Evolutionary conservation across 352 stramenopile genomes (phyloP).

Genomic region (Pythium sp.): DNA sequence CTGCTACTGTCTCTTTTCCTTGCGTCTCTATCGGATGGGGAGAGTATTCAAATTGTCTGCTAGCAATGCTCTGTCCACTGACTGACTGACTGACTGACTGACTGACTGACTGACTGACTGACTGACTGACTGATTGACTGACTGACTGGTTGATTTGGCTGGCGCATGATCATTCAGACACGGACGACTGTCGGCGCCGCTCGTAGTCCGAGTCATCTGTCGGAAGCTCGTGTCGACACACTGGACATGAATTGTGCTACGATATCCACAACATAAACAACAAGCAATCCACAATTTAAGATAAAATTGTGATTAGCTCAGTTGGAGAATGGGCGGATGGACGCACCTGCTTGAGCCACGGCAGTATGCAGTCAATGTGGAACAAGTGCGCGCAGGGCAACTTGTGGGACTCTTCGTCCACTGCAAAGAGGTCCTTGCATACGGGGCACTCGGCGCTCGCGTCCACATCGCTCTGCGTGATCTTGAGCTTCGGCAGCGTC

Average conservation of each 20-base stretch:
- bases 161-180: conserved; percentile 13
- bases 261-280: not conserved
- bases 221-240: conserved; percentile 81
- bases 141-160: not conserved
- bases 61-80: not conserved
- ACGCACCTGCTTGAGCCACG: conserved; percentile 73
- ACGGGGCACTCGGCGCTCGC: conserved; percentile 77
- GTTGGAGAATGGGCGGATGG: no score
- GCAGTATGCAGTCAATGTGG: conserved; percentile 83
- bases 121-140: no score
- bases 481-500: conserved; percentile 68
- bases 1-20: conserved; percentile 1
- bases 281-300: not conserved
- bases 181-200: conserved; percentile 32
- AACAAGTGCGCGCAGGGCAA: conserved; percentile 79
- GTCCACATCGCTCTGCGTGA: conserved; percentile 73
- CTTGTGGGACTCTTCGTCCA: conserved; percentile 71
- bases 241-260: conserved; percentile 86
- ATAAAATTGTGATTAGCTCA: not conserved
- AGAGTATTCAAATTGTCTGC: not conserved
- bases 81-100: not conserved
- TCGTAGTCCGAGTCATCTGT: conserved; percentile 86
- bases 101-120: no score
- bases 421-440: conserved; percentile 84
- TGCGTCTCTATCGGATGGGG: conserved; percentile 5